Percentiles rank a stretch among this genome's conserved stretches.
These are phyloP conservation scores for Pochonia chlamydosporia DNA, from an alignment of 2,329 filamentous ascomycete genomes.

Conservation along the genomic window DNA sequence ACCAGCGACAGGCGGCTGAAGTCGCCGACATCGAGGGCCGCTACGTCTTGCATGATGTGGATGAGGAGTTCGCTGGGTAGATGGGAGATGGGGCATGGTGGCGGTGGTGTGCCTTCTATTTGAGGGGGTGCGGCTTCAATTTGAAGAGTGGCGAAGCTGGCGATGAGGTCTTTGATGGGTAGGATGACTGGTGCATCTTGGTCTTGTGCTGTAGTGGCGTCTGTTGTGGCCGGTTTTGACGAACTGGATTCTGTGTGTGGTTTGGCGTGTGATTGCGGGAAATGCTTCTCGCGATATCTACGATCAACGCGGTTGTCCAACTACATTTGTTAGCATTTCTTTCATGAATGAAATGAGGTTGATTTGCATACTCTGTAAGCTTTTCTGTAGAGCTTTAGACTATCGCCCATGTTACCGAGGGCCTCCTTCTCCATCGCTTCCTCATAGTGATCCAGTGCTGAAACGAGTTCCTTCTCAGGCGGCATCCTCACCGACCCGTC, in stretches of 20 bases:
- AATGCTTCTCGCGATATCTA: slow-evolving; percentile 86
- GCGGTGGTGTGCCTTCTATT: slow-evolving; percentile 65
- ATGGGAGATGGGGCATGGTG: slow-evolving; percentile 71
- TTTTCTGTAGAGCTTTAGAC: slow-evolving; percentile 78
- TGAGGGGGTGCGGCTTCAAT: slow-evolving; percentile 64
- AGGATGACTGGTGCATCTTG: slow-evolving; percentile 33
- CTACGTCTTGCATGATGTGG: slow-evolving; percentile 70
- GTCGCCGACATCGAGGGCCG: slow-evolving; percentile 66
- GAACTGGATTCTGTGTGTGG: slow-evolving; percentile 38
- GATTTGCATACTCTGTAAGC: slow-evolving; percentile 67
- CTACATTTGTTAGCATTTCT: slow-evolving; percentile 32
- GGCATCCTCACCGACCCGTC: slow-evolving; percentile 9
- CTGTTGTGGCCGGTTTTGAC: slow-evolving; percentile 7
- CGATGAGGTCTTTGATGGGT: slow-evolving; percentile 63
- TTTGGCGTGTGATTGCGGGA: slow-evolving; percentile 45
- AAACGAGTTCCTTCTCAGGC: slow-evolving; percentile 47
- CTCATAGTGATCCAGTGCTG: slow-evolving; percentile 90
- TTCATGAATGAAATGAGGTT: too few species aligned
- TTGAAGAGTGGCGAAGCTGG: slow-evolving; percentile 63
- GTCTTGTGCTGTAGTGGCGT: slow-evolving; percentile 30
- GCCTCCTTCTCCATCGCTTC: slow-evolving; percentile 83
- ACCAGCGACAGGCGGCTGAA: slow-evolving; percentile 73
- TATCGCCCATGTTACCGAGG: slow-evolving; percentile 82
- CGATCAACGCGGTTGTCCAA: slow-evolving; percentile 82
- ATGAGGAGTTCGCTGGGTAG: slow-evolving; percentile 81